Conservation (phyloP, 306 rosid genomes). For the Lathyrus tuberosus region DNA sequence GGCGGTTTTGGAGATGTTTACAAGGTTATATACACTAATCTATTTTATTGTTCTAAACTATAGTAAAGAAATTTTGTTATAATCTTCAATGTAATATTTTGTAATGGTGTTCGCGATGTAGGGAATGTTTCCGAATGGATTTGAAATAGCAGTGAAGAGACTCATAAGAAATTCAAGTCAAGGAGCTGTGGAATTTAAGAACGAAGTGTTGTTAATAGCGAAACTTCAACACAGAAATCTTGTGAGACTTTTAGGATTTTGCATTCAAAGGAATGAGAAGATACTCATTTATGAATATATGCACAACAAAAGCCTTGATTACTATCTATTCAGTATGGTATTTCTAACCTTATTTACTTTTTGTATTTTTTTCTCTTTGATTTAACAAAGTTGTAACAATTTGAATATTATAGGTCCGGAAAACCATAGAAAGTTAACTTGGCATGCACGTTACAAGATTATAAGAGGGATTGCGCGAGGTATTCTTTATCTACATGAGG, state of each 20-base stretch:
- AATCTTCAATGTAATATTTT: slow-evolving; percentile 5
- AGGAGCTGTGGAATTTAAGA: slow-evolving; percentile 40
- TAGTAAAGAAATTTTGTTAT: neutral
- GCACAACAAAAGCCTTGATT: slow-evolving; percentile 45
- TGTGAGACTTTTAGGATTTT: slow-evolving; percentile 41
- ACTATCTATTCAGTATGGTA: slow-evolving; percentile 38
- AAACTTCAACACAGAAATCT: slow-evolving; percentile 45
- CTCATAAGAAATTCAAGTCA: slow-evolving; percentile 38
- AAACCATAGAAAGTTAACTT: slow-evolving; percentile 27
- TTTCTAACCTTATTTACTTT: slow-evolving; percentile 12
- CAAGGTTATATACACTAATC: slow-evolving; percentile 19
- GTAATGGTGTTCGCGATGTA: slow-evolving; percentile 7
- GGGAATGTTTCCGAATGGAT: slow-evolving; percentile 40
- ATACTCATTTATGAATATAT: slow-evolving; percentile 38
- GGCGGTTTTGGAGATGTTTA: slow-evolving; percentile 45
- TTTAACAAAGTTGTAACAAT: neutral
- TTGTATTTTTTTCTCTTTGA: neutral
- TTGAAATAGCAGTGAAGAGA: slow-evolving; percentile 44
- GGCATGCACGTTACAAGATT: slow-evolving; percentile 39
- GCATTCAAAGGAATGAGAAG: slow-evolving; percentile 38
- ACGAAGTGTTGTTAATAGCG: slow-evolving; percentile 36
- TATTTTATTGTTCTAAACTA: neutral
- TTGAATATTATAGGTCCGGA: slow-evolving; percentile 18
- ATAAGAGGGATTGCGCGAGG: slow-evolving; percentile 39
- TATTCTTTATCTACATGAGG: slow-evolving; percentile 41